Conservation (phyloP, 169 alveolate species). For the Eimeria tenella region DNA sequence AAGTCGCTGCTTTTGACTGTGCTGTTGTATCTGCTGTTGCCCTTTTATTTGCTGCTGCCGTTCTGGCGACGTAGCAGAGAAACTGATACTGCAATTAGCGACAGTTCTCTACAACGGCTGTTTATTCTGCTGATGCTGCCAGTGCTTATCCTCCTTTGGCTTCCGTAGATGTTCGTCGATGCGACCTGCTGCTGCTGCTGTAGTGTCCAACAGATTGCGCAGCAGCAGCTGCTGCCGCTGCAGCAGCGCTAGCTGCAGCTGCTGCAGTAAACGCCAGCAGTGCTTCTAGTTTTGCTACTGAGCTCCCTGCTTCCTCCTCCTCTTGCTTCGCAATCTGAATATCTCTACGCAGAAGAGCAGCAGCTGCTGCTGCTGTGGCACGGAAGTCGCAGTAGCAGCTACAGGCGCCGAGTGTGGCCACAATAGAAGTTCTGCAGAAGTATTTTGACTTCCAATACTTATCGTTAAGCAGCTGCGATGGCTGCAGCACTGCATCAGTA, state of each 20-base stretch:
- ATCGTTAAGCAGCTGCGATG: not conserved
- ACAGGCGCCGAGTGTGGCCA: not conserved
- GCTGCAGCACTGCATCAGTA: slow-evolving; percentile 4
- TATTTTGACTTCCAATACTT: not conserved
- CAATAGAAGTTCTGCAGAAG: not conserved
- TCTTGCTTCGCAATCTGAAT: not conserved
- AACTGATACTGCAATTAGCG: not conserved
- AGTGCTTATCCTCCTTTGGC: not conserved
- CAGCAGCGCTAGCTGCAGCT: not conserved
- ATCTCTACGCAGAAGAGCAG: not conserved
- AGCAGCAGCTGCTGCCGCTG: slow-evolving; percentile 8
- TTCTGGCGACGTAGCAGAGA: not conserved
- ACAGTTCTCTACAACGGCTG: not conserved
- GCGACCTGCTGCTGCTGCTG: too few species aligned
- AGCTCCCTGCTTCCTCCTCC: not conserved
- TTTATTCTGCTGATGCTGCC: not conserved
- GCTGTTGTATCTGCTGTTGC: not conserved
- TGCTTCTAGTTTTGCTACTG: not conserved
- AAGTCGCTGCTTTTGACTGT: not conserved
- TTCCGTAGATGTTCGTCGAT: not conserved
- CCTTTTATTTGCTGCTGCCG: not conserved
- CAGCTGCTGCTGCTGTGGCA: slow-evolving; percentile 26
- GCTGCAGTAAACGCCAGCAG: not conserved
- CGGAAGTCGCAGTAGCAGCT: slow-evolving; percentile 14
- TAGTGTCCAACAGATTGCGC: not conserved